These are phyloP conservation scores for Russula abietina DNA, from an alignment of 768 basidiomycete species.

Conservation along the genomic window DNA sequence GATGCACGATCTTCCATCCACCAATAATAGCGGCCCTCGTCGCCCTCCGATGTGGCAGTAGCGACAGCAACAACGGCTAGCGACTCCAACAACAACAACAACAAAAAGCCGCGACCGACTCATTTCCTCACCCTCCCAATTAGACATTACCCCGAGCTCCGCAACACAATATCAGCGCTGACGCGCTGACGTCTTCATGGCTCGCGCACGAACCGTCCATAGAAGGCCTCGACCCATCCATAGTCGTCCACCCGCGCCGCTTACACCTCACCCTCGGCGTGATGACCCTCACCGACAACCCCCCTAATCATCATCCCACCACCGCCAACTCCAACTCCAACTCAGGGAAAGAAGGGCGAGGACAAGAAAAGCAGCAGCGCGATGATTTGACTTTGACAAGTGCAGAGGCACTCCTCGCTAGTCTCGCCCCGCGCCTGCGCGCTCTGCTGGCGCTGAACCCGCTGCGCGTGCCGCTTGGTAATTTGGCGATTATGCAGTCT, in stretches of 20 bases:
- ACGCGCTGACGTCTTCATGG: conserved; percentile 30
- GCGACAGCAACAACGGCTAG: background rate
- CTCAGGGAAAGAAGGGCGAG: background rate
- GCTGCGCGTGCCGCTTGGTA: conserved; percentile 40
- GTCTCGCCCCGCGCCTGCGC: conserved; percentile 36
- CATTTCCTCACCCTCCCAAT: conserved; percentile 23
- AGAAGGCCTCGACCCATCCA: conserved; percentile 52
- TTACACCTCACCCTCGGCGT: conserved; percentile 73
- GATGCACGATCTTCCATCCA: background rate
- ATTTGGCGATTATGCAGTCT: conserved; percentile 46
- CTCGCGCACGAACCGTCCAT: conserved; percentile 32
- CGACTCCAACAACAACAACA: background rate
- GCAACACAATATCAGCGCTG: conserved; percentile 28
- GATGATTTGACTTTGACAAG: conserved; percentile 27
- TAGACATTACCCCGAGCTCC: conserved; percentile 32
- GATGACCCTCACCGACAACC: conserved; percentile 45
- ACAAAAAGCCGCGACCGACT: background rate
- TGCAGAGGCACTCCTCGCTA: conserved; percentile 28
- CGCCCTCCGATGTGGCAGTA: background rate
- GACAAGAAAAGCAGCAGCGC: too few relatives aligned
- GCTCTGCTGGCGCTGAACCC: conserved; percentile 33
- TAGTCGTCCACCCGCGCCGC: conserved; percentile 58
- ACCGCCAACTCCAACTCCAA: too few relatives aligned
- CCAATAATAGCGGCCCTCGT: background rate
- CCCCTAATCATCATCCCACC: too few relatives aligned